phyloP scores from a whole-genome alignment of 129 eudicot genomes.

The Flaveria ramosissima region DNA sequence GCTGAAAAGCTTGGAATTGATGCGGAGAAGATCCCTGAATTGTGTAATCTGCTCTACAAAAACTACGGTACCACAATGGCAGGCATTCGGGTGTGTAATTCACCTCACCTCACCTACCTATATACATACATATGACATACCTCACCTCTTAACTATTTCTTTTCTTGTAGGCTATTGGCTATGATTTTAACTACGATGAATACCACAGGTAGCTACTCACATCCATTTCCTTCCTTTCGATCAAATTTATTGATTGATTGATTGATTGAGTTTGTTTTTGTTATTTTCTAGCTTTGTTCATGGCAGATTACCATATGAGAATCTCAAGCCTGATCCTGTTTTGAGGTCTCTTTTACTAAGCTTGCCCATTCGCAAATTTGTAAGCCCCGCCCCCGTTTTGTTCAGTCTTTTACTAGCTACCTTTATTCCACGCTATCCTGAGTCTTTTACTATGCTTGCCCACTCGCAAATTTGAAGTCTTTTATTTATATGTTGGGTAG shows the following conservation, averaged over 20 bases:
- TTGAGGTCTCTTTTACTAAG: constrained; percentile 71
- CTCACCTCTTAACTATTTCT: too few relatives aligned
- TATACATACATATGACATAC: too few relatives aligned
- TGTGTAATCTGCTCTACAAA: constrained; percentile 72
- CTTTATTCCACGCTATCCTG: too few relatives aligned
- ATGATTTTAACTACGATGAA: constrained; percentile 94
- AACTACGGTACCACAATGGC: constrained; percentile 97
- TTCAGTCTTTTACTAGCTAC: too few relatives aligned
- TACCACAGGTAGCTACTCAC: constrained; percentile 70
- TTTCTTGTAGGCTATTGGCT: constrained; percentile 74
- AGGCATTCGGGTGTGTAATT: constrained; percentile 68
- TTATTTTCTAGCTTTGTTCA: constrained; percentile 65
- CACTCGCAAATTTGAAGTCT: too few relatives aligned
- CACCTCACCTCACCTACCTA: too few relatives aligned
- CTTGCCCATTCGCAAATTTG: constrained; percentile 86
- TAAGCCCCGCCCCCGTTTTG: constrained; percentile 48
- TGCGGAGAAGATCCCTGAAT: constrained; percentile 53
- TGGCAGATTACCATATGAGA: constrained; percentile 93
- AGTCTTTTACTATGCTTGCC: not conserved
- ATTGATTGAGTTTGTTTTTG: not conserved
- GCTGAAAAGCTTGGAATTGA: constrained; percentile 85
- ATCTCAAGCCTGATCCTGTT: constrained; percentile 88
- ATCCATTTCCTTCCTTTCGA: too few relatives aligned
- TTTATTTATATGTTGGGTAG: constrained; percentile 16
- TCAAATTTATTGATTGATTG: not conserved